These are phyloP conservation scores for Hibiscus mutabilis DNA, from an alignment of 345 rosid species.

Conservation along the genomic window DNA sequence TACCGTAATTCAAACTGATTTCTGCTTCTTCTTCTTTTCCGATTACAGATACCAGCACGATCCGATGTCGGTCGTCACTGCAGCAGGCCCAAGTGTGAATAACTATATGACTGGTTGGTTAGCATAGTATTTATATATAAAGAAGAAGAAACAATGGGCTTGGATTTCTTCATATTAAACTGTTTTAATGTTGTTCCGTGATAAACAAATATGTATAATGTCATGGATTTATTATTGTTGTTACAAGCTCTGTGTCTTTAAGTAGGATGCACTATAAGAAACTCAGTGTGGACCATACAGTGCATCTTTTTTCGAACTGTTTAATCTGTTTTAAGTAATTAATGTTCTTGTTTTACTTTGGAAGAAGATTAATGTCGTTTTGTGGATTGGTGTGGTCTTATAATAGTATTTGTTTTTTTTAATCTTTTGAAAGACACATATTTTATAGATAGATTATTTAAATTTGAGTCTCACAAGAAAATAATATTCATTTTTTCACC, in stretches of 20 bases:
- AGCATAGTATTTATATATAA: slow-evolving; percentile 32
- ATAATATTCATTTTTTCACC: too few species aligned
- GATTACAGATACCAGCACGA: slow-evolving; percentile 62
- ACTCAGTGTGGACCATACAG: background rate
- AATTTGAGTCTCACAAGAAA: too few species aligned
- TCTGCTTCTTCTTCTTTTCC: background rate
- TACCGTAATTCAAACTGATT: background rate
- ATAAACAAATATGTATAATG: background rate
- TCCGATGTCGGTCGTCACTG: slow-evolving; percentile 44
- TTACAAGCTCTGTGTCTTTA: background rate
- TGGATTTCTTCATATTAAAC: background rate
- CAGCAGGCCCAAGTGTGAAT: slow-evolving; percentile 72
- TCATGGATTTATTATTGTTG: background rate
- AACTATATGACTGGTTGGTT: slow-evolving; percentile 91
- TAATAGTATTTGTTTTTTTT: too few species aligned
- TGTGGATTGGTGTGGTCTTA: too few species aligned
- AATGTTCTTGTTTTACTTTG: background rate
- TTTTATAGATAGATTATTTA: too few species aligned
- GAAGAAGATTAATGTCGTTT: background rate
- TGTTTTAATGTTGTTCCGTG: slow-evolving; percentile 7
- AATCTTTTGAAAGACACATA: too few species aligned
- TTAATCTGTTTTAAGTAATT: background rate
- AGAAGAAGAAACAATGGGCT: background rate
- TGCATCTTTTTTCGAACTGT: background rate
- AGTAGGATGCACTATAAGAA: slow-evolving; percentile 1